phyloP scores from a whole-genome alignment of 495 filamentous ascomycete species.

The Alectoria sarmentosa region DNA sequence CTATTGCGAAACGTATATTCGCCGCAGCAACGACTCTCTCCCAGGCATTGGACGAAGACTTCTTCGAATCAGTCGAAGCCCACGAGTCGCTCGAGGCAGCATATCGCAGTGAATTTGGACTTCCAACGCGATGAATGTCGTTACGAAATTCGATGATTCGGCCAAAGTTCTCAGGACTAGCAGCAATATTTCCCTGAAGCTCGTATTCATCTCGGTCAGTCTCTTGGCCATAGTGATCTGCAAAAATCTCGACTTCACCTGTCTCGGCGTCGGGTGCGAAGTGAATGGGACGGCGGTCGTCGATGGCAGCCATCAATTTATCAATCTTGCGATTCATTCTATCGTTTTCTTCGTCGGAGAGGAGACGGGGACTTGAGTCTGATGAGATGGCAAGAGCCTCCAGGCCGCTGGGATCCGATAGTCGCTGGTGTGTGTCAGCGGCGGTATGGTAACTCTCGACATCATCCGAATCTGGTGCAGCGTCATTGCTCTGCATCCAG shows the following conservation, averaged over 20 bases:
- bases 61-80: neutral
- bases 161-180: conserved; percentile 1
- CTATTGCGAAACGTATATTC: neutral
- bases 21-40: neutral
- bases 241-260: conserved; percentile 4
- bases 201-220: neutral
- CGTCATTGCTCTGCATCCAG: too few species aligned
- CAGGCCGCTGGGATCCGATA: neutral
- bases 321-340: conserved; percentile 4
- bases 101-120: neutral
- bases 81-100: neutral
- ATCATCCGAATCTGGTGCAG: neutral
- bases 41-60: conserved; percentile 2
- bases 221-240: neutral
- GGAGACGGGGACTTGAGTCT: neutral
- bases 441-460: neutral
- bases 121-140: neutral
- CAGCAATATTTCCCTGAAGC: neutral
- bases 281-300: conserved; percentile 8
- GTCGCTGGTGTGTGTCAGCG: neutral
- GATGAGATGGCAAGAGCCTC: neutral
- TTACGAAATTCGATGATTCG: neutral
- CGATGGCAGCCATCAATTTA: neutral
- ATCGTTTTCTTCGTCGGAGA: conserved; percentile 5
- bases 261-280: conserved; percentile 8